Evolutionary conservation across 257 asterid genomes (phyloP).

Genomic region (Henckelia pumila): DNA sequence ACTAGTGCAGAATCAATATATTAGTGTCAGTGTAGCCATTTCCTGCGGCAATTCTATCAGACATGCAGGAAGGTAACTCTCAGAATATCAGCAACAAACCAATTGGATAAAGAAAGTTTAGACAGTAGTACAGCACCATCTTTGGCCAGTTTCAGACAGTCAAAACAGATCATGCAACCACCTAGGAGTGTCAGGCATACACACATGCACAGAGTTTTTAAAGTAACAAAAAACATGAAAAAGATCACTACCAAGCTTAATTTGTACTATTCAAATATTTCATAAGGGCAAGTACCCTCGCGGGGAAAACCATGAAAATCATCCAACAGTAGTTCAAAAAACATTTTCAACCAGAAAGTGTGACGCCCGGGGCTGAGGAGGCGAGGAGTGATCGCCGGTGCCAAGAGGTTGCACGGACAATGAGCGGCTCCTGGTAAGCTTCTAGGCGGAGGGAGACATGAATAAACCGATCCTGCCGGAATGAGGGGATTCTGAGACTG

Average conservation of each 20-base stretch:
- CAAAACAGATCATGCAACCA: neutral
- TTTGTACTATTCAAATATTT: neutral
- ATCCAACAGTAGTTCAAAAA: neutral
- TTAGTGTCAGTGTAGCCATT: too few relatives aligned
- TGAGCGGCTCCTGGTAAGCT: too few relatives aligned
- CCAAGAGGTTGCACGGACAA: too few relatives aligned
- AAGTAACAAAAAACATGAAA: neutral
- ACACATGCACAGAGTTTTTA: neutral
- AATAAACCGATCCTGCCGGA: too few relatives aligned
- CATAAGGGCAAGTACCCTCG: neutral
- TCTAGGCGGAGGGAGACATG: too few relatives aligned
- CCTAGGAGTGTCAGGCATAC: neutral
- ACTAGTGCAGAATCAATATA: too few relatives aligned
- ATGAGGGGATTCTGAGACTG: too few relatives aligned
- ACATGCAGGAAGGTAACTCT: neutral
- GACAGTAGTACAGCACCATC: too few relatives aligned
- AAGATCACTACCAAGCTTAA: neutral
- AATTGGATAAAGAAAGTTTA: slow-evolving; percentile 1
- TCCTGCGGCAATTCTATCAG: neutral
- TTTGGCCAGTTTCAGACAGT: too few relatives aligned
- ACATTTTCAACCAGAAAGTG: slow-evolving; percentile 7
- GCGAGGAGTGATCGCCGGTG: too few relatives aligned
- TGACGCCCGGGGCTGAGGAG: too few relatives aligned
- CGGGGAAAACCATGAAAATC: neutral
- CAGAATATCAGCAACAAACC: neutral